Conservation (phyloP, 257 asterid species). For the Petrea volubilis region DNA sequence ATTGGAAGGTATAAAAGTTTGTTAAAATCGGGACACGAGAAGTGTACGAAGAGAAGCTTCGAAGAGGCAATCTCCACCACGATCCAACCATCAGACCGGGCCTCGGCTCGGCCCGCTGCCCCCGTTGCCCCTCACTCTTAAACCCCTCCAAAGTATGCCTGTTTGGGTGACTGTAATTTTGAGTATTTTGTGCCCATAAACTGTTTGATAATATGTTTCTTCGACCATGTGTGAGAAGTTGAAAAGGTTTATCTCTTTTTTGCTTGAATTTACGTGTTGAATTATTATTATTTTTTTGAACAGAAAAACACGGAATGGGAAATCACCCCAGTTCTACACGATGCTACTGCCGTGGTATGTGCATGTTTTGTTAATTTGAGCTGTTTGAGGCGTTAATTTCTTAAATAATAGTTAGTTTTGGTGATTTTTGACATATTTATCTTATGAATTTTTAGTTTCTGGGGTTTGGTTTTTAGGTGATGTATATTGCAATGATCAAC, state of each 20-base stretch:
- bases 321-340: constrained; percentile 65
- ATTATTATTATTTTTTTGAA: not conserved
- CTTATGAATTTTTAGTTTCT: not conserved
- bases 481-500: not conserved
- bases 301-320: constrained; percentile 65
- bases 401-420: not conserved
- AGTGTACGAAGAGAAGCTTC: constrained; percentile 71
- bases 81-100: constrained; percentile 86
- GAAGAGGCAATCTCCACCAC: constrained; percentile 64
- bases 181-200: not conserved
- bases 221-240: no score
- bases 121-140: constrained; percentile 68
- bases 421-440: no score
- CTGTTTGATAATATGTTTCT: constrained; percentile 25
- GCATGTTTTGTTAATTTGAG: not conserved
- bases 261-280: not conserved
- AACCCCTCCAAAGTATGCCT: constrained; percentile 42
- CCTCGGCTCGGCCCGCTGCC: constrained; percentile 74
- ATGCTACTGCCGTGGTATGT: constrained; percentile 72
- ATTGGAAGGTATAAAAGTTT: no score
- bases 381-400: not conserved
- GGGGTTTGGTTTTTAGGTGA: not conserved
- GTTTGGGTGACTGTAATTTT: no score
- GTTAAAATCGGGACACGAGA: constrained; percentile 87
- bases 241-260: no score